These are phyloP conservation scores for Raddia guianensis DNA, from an alignment of 176 grass and related monocot species.

Conservation along the genomic window DNA sequence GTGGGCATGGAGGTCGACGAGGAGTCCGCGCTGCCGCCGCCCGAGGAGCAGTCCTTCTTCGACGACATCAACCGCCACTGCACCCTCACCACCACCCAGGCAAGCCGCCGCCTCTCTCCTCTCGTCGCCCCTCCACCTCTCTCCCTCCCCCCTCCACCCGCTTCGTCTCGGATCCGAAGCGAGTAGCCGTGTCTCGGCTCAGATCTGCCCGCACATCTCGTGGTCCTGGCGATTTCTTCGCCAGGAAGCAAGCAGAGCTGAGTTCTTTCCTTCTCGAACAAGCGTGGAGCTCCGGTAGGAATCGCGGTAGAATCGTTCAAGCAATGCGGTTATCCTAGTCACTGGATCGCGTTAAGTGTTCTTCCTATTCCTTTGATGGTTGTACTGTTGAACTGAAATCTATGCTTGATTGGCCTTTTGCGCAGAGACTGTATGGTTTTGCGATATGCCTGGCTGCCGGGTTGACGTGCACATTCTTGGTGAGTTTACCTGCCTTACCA, in stretches of 20 bases:
- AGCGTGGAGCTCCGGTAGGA: background rate
- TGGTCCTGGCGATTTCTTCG: background rate
- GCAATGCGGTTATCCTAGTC: conserved; percentile 10
- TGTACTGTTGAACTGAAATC: conserved; percentile 28
- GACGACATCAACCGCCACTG: conserved; percentile 90
- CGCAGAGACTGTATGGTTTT: conserved; percentile 90
- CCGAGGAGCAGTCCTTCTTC: conserved; percentile 87
- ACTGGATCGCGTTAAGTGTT: background rate
- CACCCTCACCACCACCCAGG: conserved; percentile 85
- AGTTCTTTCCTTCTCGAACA: background rate
- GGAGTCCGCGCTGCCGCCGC: conserved; percentile 58
- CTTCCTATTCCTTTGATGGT: background rate
- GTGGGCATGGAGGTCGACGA: conserved; percentile 93
- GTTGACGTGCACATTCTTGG: conserved; percentile 86
- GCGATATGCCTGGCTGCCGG: conserved; percentile 87
- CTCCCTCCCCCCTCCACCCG: background rate
- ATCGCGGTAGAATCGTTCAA: background rate
- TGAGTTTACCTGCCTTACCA: conserved; percentile 40
- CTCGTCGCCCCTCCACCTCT: background rate
- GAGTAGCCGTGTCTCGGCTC: background rate
- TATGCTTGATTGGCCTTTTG: conserved; percentile 21
- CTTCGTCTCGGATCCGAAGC: background rate
- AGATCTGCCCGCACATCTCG: conserved; percentile 28
- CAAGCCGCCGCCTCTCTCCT: background rate
- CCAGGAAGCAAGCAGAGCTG: background rate